These are phyloP conservation scores for Limonium bicolor DNA, from an alignment of 148 eudicot species.

Conservation along the genomic window DNA sequence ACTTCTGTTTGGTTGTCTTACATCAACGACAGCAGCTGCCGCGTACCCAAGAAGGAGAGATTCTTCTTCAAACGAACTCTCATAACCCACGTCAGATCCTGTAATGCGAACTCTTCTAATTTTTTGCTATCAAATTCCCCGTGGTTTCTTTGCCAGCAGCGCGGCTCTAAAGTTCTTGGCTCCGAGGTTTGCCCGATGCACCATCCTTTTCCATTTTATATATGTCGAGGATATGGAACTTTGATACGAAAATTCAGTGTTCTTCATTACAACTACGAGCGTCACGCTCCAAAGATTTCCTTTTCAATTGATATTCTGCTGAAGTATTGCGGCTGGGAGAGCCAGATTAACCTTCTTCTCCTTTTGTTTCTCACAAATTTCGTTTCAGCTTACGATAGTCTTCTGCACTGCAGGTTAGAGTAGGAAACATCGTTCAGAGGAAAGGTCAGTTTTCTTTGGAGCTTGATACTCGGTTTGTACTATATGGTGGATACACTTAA, in stretches of 20 bases:
- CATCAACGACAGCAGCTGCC: too few relatives aligned
- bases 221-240: too few relatives aligned
- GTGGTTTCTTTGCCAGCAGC: conserved; percentile 54
- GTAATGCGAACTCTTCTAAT: background rate
- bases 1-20: too few relatives aligned
- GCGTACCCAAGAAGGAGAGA: too few relatives aligned
- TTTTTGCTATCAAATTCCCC: conserved; percentile 10
- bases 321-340: background rate
- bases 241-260: too few relatives aligned
- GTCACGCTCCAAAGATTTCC: too few relatives aligned
- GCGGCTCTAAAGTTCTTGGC: conserved; percentile 55
- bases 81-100: too few relatives aligned
- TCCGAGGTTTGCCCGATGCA: conserved; percentile 26
- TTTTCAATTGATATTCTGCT: too few relatives aligned
- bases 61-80: too few relatives aligned
- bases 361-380: background rate
- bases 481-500: too few relatives aligned
- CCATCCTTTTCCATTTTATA: background rate
- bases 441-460: conserved; percentile 30
- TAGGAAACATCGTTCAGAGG: conserved; percentile 58
- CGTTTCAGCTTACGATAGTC: background rate
- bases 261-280: too few relatives aligned
- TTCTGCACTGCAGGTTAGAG: conserved; percentile 40
- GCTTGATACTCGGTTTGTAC: background rate
- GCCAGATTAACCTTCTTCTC: background rate